Evolutionary conservation across 2,329 filamentous ascomycete genomes (phyloP).

Genomic region (Ophiostoma fasciatum): DNA sequence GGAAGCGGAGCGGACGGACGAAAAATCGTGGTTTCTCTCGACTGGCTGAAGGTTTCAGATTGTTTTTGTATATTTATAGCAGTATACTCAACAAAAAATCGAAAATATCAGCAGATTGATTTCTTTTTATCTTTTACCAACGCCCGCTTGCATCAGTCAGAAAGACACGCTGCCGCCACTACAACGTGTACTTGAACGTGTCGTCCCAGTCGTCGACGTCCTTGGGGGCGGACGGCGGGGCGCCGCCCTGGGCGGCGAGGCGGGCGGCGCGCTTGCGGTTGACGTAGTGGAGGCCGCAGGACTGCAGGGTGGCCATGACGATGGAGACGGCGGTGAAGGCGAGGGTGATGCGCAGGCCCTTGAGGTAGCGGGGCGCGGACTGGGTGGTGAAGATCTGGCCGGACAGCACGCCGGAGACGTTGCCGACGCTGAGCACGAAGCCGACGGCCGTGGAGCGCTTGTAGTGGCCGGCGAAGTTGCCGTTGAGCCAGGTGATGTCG

Average conservation of each 20-base stretch:
- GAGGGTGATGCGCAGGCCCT: slow-evolving; percentile 2
- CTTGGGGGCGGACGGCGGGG: too few species aligned
- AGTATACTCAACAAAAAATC: too few species aligned
- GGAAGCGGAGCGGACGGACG: too few species aligned
- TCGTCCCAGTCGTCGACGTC: slow-evolving; percentile 1
- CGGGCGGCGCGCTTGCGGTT: slow-evolving; percentile 1
- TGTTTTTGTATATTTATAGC: too few species aligned
- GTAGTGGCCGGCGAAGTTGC: slow-evolving; percentile 7
- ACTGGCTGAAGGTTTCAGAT: too few species aligned
- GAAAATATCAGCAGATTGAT: too few species aligned
- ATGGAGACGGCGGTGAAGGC: slow-evolving; percentile 7
- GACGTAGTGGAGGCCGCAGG: background rate
- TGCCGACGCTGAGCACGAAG: slow-evolving; percentile 6
- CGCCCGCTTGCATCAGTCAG: too few species aligned
- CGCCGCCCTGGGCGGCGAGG: background rate
- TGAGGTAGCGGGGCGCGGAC: slow-evolving; percentile 3
- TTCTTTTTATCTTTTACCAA: too few species aligned
- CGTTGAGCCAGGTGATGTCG: slow-evolving; percentile 8
- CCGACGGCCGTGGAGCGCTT: slow-evolving; percentile 7
- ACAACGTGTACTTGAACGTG: slow-evolving; percentile 1
- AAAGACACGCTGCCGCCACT: background rate
- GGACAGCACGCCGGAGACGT: slow-evolving; percentile 3
- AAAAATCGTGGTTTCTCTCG: too few species aligned
- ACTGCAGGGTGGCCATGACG: background rate
- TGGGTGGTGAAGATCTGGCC: slow-evolving; percentile 7